These are phyloP conservation scores for Penicillium sp. DNA, from an alignment of 2,329 filamentous ascomycete genomes.

Conservation along the genomic window DNA sequence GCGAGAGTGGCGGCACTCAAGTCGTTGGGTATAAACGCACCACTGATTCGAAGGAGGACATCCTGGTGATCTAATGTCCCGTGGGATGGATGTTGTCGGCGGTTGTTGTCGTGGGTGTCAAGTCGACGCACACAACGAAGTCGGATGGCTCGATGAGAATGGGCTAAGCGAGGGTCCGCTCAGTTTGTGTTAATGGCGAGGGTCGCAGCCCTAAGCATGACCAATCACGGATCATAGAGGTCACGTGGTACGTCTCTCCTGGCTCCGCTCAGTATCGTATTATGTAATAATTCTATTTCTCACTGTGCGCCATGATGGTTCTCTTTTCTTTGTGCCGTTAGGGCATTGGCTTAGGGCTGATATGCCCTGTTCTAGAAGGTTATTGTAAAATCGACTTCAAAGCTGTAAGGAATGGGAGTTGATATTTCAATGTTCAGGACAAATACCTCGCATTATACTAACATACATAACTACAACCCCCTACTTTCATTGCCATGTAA, in stretches of 20 bases:
- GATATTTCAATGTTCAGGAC: background rate
- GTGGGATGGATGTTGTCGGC: conserved; percentile 46
- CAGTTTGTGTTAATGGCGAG: conserved; percentile 38
- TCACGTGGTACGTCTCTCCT: background rate
- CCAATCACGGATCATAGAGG: conserved; percentile 17
- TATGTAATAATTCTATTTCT: conserved; percentile 5
- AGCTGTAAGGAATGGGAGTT: too few species aligned
- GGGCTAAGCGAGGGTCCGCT: conserved; percentile 40
- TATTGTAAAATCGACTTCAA: background rate
- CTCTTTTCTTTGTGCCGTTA: conserved; percentile 11
- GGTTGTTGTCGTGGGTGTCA: conserved; percentile 48
- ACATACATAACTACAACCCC: background rate
- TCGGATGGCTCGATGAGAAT: conserved; percentile 39
- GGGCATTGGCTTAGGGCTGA: conserved; percentile 23
- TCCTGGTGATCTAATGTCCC: conserved; percentile 51
- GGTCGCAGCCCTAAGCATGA: conserved; percentile 41
- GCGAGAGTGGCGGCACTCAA: conserved; percentile 14
- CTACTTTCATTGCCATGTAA: background rate
- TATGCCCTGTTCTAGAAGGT: conserved; percentile 17
- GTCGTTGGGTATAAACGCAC: conserved; percentile 47
- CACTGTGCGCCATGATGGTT: conserved; percentile 1
- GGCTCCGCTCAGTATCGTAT: background rate
- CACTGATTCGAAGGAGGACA: conserved; percentile 66
- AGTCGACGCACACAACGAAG: conserved; percentile 45
- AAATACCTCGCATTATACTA: background rate